Conservation (phyloP, 331 rosid species). For the Quercus lobata region DNA sequence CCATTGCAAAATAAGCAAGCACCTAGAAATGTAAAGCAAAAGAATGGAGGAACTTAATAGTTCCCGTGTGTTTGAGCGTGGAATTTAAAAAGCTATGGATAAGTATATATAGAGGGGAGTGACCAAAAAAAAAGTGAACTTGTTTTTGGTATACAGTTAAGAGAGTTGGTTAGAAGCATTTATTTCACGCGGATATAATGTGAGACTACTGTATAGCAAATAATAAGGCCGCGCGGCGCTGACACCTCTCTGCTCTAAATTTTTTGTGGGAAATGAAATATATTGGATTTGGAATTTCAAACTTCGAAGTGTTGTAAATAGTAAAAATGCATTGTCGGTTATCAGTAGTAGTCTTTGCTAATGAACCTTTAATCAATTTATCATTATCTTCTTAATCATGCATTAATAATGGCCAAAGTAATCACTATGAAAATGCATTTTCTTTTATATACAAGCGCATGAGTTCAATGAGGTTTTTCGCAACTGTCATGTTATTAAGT, state of each 20-base stretch:
- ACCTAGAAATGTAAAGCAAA: conserved; percentile 11
- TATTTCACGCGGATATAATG: conserved; percentile 64
- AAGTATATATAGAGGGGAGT: conserved; percentile 33
- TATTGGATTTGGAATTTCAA: conserved; percentile 1
- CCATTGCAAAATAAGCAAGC: conserved; percentile 5
- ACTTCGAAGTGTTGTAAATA: not conserved
- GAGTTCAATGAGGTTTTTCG: too few species aligned
- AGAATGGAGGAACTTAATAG: not conserved
- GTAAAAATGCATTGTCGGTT: not conserved
- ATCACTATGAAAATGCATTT: not conserved
- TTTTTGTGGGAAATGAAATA: not conserved
- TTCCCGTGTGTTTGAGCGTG: conserved; percentile 17
- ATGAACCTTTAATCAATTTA: not conserved
- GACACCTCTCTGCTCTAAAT: conserved; percentile 7
- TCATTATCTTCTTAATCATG: not conserved
- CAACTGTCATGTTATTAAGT: too few species aligned
- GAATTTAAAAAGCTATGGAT: not conserved
- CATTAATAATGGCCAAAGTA: not conserved
- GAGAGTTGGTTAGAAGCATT: conserved; percentile 53
- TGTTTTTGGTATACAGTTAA: conserved; percentile 38
- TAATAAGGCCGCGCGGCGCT: conserved; percentile 7
- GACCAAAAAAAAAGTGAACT: not conserved
- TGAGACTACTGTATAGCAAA: conserved; percentile 25
- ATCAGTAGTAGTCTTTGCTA: not conserved
- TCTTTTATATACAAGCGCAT: too few species aligned